A percentile compares a stretch with the other conserved stretches of the same genome.
phyloP scores from a whole-genome alignment of 805 yeast genomes.

The Tetrapisispora arboricola region DNA sequence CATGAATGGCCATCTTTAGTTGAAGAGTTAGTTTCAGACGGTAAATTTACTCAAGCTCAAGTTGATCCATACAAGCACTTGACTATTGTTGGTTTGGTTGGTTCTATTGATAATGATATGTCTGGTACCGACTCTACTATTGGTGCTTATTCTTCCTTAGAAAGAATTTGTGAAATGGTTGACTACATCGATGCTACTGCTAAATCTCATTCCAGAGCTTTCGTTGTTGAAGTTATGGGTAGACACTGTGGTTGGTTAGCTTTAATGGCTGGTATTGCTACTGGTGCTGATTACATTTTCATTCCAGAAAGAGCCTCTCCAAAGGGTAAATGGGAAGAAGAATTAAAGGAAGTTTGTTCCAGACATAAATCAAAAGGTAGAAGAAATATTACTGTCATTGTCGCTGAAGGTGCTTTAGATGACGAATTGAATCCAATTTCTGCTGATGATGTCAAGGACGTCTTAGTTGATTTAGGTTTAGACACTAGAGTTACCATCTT shows the following conservation, averaged over 20 bases:
- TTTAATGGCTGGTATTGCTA: constrained; percentile 92
- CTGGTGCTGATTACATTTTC: constrained; percentile 89
- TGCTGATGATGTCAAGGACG: constrained; percentile 70
- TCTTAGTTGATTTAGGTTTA: constrained; percentile 70
- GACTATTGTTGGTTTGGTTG: constrained; percentile 89
- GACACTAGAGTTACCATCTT: constrained; percentile 92
- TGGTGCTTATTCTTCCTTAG: constrained; percentile 91
- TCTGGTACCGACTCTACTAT: constrained; percentile 92
- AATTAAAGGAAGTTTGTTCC: constrained; percentile 61
- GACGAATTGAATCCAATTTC: constrained; percentile 70
- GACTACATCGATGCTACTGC: constrained; percentile 98
- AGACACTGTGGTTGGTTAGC: constrained; percentile 99
- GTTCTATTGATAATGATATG: constrained; percentile 98
- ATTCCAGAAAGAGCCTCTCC: constrained; percentile 90
- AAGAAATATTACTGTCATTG: constrained; percentile 91
- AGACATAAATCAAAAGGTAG: constrained; percentile 82
- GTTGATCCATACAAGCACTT: constrained; percentile 55
- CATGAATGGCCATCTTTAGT: constrained; percentile 89
- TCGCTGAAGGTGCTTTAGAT: constrained; percentile 96
- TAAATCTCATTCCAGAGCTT: constrained; percentile 92
- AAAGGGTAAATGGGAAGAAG: constrained; percentile 65
- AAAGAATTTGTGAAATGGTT: constrained; percentile 84
- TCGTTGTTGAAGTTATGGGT: constrained; percentile 98
- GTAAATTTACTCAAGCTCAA: constrained; percentile 48
- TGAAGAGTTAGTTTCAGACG: constrained; percentile 51